A percentile compares a stretch with the other conserved stretches of the same genome.
Evolutionary conservation across 1,284 basidiomycete genomes (phyloP).

Genomic region (Ganoderma resinaceum): DNA sequence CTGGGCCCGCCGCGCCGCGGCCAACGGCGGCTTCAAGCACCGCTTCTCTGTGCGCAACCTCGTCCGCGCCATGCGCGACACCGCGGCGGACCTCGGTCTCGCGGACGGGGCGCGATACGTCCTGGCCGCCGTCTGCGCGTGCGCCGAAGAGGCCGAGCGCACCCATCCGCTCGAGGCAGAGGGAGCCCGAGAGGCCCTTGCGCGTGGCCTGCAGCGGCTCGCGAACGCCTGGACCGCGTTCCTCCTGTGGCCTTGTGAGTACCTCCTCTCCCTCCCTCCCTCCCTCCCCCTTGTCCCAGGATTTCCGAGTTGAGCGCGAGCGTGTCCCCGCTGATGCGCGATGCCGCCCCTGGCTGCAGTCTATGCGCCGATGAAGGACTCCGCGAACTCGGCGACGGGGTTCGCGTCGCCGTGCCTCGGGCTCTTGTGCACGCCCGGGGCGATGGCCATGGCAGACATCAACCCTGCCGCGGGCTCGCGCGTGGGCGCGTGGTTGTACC

Average conservation of each 20-base stretch:
- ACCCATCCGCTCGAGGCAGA: neutral
- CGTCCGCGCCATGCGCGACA: neutral
- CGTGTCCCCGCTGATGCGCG: neutral
- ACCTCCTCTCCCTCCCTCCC: no score
- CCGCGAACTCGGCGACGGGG: no score
- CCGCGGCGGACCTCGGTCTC: neutral
- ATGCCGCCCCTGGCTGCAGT: neutral
- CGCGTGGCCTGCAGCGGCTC: neutral
- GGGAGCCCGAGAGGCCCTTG: neutral
- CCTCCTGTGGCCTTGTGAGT: neutral
- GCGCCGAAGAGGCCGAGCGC: neutral
- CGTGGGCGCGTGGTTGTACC: no score
- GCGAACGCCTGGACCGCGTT: neutral
- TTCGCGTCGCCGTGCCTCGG: no score
- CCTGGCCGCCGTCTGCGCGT: neutral
- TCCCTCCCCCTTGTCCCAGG: no score
- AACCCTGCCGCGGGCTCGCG: no score
- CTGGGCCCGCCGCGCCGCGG: neutral
- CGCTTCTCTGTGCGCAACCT: neutral
- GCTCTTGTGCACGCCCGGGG: no score
- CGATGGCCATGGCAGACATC: no score
- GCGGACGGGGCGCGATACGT: neutral
- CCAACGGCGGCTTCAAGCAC: neutral
- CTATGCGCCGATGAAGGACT: no score
- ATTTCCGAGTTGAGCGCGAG: neutral